Base-by-base conservation (phyloP, 495 filamentous ascomycete genomes). In the Neurospora africana region DNA sequence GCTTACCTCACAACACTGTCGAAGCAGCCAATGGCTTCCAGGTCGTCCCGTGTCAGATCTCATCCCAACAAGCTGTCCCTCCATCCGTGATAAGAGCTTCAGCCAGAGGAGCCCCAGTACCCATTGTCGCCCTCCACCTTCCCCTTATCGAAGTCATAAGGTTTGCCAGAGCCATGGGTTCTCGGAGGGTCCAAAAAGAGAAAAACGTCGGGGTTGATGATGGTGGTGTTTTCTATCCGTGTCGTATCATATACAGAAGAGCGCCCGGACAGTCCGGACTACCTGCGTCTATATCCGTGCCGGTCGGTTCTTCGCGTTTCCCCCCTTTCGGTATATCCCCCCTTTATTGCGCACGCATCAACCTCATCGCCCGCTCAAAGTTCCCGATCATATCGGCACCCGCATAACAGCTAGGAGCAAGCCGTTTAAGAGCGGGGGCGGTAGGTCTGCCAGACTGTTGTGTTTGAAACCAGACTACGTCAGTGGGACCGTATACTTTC, bases 371-470 rank as follows among this genome's bases (percentile, higher is more conserved):
- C 53, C 33, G 33, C 36, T 40, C 67, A 58, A 8, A 37, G 11
- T 47, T 30, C 21, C 30, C 38, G 15, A 65, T 35, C 53, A 65
- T 33, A 65, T 65, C 27, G 53, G 53, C 53, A 68, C 35, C 71
- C 35, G 23, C 44, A 35, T 19, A 39, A 58, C 36, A 71, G n/a
- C 15, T 71, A 21, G 67, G 47, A 1, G 23, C 58, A 47, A 76
- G 79, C 79, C 69, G 61, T 72, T 76, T 83, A 83, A 68, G 77
- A 74, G 75, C 82, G 81, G 74, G 84, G 84, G 87, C 93, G 93
- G 82, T 93, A 89, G 78, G 87, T 93, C 87, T 96, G 92, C 92
- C 92, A 96, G 79, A 91, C 92, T 96, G 78, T 69, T 80, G 72
- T 68, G 72, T 38, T 41, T 58, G 36, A 13, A 72, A 23, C 43